A percentile compares a stretch with the other conserved stretches of the same genome.
phyloP scores from a whole-genome alignment of 73 alveolate species.

The Tetrahymena thermophila region DNA sequence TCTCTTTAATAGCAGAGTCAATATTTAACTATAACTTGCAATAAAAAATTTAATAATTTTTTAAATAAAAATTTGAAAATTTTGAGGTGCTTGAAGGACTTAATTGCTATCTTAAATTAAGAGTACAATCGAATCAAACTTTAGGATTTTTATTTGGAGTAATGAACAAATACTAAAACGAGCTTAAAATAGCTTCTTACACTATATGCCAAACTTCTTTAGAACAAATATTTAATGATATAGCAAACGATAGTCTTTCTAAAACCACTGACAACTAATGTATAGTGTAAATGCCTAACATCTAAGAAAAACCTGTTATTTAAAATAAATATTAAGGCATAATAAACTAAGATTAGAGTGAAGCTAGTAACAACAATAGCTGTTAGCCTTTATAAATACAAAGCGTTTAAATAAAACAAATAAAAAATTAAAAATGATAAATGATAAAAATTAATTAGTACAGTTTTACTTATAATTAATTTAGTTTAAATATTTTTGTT shows the following conservation, averaged over 20 bases:
- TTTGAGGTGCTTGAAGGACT: constrained; percentile 43
- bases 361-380: too few species aligned
- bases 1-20: constrained; percentile 44
- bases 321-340: too few species aligned
- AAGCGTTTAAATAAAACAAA: too few species aligned
- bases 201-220: constrained; percentile 41
- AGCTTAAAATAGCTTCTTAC: constrained; percentile 50
- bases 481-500: too few species aligned
- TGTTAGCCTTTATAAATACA: too few species aligned
- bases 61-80: background rate
- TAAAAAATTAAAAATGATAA: too few species aligned
- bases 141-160: constrained; percentile 37
- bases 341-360: too few species aligned
- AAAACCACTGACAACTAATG: too few species aligned
- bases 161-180: constrained; percentile 43
- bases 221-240: constrained; percentile 42
- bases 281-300: too few species aligned
- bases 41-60: constrained; percentile 6
- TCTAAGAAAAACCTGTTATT: too few species aligned
- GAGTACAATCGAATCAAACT: background rate
- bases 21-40: constrained; percentile 28
- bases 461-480: too few species aligned
- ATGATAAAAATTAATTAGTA: too few species aligned
- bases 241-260: constrained; percentile 3
- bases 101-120: constrained; percentile 23